phyloP scores from a whole-genome alignment of 768 basidiomycete genomes.

The Lactifluus subvellereus region DNA sequence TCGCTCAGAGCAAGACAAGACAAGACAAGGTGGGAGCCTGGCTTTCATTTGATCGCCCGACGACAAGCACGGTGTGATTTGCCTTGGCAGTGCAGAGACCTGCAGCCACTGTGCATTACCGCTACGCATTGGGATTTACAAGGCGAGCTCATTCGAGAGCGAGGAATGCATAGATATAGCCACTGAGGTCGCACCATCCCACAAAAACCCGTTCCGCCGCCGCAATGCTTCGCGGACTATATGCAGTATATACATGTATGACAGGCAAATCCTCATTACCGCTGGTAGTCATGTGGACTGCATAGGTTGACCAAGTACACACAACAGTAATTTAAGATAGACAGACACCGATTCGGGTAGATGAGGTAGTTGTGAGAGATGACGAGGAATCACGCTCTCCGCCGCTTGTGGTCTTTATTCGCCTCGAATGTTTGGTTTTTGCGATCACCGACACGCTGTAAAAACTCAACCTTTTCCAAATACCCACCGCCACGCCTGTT shows the following conservation, averaged over 20 bases:
- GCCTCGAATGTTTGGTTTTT: slow-evolving; percentile 60
- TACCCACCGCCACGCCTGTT: slow-evolving; percentile 74
- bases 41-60: too few relatives aligned
- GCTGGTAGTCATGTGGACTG: neutral
- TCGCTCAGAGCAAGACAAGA: too few relatives aligned
- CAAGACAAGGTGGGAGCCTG: too few relatives aligned
- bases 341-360: neutral
- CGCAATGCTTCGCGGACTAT: neutral
- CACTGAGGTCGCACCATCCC: too few relatives aligned
- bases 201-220: too few relatives aligned
- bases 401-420: slow-evolving; percentile 49
- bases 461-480: slow-evolving; percentile 79
- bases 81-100: too few relatives aligned
- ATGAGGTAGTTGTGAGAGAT: too few relatives aligned
- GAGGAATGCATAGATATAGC: too few relatives aligned
- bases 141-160: too few relatives aligned
- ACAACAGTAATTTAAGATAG: neutral
- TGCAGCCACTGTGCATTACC: too few relatives aligned
- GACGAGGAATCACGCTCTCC: slow-evolving; percentile 7
- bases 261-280: neutral
- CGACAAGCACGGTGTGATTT: too few relatives aligned
- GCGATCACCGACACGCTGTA: slow-evolving; percentile 67
- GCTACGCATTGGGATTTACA: too few relatives aligned
- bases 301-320: neutral
- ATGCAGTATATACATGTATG: neutral